These are phyloP conservation scores for Quercus tomentella DNA, from an alignment of 331 rosid genomes.

Conservation along the genomic window DNA sequence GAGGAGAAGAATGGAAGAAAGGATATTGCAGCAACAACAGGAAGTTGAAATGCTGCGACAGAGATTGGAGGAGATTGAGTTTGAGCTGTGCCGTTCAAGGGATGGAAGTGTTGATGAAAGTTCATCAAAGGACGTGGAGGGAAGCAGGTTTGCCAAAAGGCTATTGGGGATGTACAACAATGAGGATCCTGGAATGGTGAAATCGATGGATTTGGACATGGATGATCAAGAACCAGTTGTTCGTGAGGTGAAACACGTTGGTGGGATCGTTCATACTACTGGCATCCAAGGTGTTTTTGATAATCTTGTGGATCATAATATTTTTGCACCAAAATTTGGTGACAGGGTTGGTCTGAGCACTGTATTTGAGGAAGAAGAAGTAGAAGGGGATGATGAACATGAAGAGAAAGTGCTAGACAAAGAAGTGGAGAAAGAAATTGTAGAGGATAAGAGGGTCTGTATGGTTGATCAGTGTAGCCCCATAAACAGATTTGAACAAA, in stretches of 20 bases:
- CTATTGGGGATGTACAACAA: constrained; percentile 56
- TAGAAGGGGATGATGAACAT: constrained; percentile 41
- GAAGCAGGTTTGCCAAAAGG: constrained; percentile 58
- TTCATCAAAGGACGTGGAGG: constrained; percentile 44
- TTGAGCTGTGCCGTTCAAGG: constrained; percentile 45
- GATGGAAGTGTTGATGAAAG: constrained; percentile 29
- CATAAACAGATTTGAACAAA: constrained; percentile 16
- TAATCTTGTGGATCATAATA: constrained; percentile 24
- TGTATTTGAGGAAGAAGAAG: constrained; percentile 64
- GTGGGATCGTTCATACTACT: constrained; percentile 35
- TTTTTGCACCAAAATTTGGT: constrained; percentile 40
- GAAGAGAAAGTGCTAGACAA: constrained; percentile 50
- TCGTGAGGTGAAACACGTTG: constrained; percentile 41
- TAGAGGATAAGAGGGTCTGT: constrained; percentile 75
- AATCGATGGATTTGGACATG: constrained; percentile 89
- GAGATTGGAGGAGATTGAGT: constrained; percentile 83
- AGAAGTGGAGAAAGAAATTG: constrained; percentile 71
- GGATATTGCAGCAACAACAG: constrained; percentile 78
- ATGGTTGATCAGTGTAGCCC: constrained; percentile 32
- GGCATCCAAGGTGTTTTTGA: constrained; percentile 25
- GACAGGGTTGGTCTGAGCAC: constrained; percentile 60
- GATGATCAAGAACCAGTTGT: constrained; percentile 71
- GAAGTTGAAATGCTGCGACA: constrained; percentile 82
- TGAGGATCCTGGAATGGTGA: constrained; percentile 68
- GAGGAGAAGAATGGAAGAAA: constrained; percentile 94